These are phyloP conservation scores for Globisporangium emineosum DNA, from an alignment of 352 stramenopile species.

Conservation along the genomic window DNA sequence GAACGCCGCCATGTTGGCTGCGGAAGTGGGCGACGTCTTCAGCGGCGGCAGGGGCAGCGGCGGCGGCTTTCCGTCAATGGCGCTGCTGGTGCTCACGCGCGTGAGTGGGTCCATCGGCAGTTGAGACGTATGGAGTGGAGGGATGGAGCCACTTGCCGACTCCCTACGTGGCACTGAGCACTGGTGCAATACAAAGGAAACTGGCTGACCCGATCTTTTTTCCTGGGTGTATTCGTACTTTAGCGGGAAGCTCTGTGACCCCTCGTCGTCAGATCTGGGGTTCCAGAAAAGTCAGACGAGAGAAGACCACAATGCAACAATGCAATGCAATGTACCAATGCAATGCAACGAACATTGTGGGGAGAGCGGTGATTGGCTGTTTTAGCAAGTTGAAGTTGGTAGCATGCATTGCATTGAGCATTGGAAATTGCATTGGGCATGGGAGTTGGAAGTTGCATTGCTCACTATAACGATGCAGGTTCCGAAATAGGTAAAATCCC, in stretches of 20 bases:
- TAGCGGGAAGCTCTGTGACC: background rate
- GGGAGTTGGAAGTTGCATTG: too few species aligned
- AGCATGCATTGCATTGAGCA: too few species aligned
- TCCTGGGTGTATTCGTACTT: background rate
- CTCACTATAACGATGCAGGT: too few species aligned
- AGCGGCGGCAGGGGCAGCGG: background rate
- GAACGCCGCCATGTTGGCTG: constrained; percentile 19
- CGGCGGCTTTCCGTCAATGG: constrained; percentile 3
- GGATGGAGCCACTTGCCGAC: background rate
- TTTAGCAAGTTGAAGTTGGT: too few species aligned
- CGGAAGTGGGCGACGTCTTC: constrained; percentile 11
- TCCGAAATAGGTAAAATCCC: too few species aligned
- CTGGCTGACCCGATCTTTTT: constrained; percentile 5
- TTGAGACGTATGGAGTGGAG: too few species aligned
- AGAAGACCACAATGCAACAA: background rate
- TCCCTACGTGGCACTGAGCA: background rate
- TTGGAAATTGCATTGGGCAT: too few species aligned
- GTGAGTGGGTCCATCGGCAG: background rate
- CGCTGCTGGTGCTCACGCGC: background rate
- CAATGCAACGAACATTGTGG: too few species aligned
- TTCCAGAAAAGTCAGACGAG: constrained; percentile 2
- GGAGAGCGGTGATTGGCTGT: too few species aligned
- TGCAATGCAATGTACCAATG: background rate
- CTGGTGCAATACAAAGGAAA: background rate
- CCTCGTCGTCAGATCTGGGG: constrained; percentile 6